Evolutionary conservation across 805 yeast genomes (phyloP).

Genomic region (Grigorovia humatica): DNA sequence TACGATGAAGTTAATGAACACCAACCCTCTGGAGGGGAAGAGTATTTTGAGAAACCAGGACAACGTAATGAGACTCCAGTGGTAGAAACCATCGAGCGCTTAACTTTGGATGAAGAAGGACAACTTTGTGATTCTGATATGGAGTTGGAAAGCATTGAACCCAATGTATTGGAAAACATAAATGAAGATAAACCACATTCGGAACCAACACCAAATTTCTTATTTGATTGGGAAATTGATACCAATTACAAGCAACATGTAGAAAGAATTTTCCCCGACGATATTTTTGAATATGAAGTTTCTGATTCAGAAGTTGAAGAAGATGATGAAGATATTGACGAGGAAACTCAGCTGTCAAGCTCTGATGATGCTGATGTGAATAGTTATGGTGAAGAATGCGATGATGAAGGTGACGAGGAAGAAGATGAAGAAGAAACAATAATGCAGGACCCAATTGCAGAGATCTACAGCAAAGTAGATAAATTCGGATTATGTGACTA

Average conservation of each 20-base stretch:
- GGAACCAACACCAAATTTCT: constrained; percentile 5
- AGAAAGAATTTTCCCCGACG: constrained; percentile 13
- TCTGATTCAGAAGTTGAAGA: not conserved
- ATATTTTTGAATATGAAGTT: constrained; percentile 27
- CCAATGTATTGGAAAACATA: not conserved
- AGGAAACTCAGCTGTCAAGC: not conserved
- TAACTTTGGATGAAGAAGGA: not conserved
- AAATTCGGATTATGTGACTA: constrained; percentile 3
- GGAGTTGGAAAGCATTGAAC: not conserved
- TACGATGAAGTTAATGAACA: not conserved
- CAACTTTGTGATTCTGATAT: not conserved
- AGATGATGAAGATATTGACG: not conserved
- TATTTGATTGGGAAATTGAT: constrained; percentile 16
- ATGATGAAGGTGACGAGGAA: not conserved
- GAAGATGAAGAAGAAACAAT: not conserved
- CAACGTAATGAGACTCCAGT: not conserved
- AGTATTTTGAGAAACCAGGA: not conserved
- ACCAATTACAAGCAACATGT: constrained; percentile 10
- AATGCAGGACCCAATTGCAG: not conserved
- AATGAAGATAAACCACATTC: not conserved
- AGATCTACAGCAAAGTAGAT: not conserved
- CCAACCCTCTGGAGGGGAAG: not conserved
- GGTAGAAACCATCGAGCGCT: not conserved
- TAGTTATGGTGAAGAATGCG: not conserved
- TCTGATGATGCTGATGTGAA: not conserved